These are phyloP conservation scores for Hemerocallis citrina DNA, from an alignment of 106 monocot species.

Conservation along the genomic window DNA sequence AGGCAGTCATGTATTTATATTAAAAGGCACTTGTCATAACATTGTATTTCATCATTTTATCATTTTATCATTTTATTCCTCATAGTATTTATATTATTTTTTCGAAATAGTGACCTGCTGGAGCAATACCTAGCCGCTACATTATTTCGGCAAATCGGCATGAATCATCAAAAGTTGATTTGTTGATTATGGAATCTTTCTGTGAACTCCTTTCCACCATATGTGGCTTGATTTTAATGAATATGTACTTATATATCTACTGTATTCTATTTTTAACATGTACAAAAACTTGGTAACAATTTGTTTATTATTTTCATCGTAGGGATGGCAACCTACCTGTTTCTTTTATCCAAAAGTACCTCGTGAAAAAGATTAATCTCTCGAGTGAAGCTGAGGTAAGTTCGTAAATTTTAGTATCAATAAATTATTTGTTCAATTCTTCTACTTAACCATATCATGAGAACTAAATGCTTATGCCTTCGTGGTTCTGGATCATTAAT, in stretches of 20 bases:
- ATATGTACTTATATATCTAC: neutral
- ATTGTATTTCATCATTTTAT: no score
- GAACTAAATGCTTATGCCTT: neutral
- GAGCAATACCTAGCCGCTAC: no score
- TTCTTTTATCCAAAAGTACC: slow-evolving; percentile 42
- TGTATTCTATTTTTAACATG: neutral
- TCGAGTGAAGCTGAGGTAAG: slow-evolving; percentile 39
- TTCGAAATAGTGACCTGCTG: no score
- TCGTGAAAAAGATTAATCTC: slow-evolving; percentile 37
- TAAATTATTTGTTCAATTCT: neutral
- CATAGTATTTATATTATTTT: no score
- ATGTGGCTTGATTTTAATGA: neutral
- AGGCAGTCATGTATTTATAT: no score
- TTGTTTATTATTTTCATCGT: neutral
- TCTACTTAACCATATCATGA: neutral
- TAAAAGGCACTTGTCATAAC: no score
- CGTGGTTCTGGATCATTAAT: neutral
- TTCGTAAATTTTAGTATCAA: neutral
- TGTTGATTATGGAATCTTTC: neutral
- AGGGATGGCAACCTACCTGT: slow-evolving; percentile 35
- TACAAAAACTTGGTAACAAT: neutral
- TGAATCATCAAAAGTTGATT: no score
- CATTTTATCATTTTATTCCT: no score
- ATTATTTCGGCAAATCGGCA: no score
- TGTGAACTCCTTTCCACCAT: neutral